Evolutionary conservation across 768 basidiomycete species (phyloP).

Genomic region (Rubroboletus satanas): DNA sequence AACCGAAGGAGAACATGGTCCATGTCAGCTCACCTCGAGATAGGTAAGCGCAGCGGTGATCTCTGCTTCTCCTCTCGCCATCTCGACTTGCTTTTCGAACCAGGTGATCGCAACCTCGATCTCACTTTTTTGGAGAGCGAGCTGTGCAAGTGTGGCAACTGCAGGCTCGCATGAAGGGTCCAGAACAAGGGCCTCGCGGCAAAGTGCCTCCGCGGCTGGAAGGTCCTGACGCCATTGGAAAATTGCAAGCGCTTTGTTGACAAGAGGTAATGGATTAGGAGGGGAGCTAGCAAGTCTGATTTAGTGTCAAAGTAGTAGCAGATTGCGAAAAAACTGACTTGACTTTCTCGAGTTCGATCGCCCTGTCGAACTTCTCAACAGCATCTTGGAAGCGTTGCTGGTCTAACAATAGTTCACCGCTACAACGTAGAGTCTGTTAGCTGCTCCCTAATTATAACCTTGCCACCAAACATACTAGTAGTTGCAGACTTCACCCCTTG

Average conservation of each 20-base stretch:
- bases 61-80: conserved; percentile 90
- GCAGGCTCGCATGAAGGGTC: conserved; percentile 97
- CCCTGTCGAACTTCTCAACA: conserved; percentile 88
- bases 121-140: conserved; percentile 86
- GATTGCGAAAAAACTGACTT: conserved; percentile 44
- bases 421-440: conserved; percentile 28
- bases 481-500: conserved; percentile 85
- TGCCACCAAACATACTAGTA: conserved; percentile 68
- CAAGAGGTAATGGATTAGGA: conserved; percentile 84
- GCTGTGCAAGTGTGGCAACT: conserved; percentile 91
- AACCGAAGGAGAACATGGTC: not conserved
- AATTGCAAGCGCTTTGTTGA: conserved; percentile 95
- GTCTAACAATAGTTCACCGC: conserved; percentile 92
- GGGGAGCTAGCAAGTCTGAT: conserved; percentile 37
- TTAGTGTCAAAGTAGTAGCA: not conserved
- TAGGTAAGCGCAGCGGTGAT: conserved; percentile 73
- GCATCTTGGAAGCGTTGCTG: conserved; percentile 85
- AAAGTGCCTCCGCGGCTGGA: conserved; percentile 74
- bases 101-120: conserved; percentile 81
- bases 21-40: conserved; percentile 55
- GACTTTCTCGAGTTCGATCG: conserved; percentile 80
- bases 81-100: conserved; percentile 79
- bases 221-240: conserved; percentile 97
- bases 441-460: not conserved
- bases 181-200: conserved; percentile 80